Conservation (phyloP, 2,329 filamentous ascomycete species). For the Chaetomium olivaceum region DNA sequence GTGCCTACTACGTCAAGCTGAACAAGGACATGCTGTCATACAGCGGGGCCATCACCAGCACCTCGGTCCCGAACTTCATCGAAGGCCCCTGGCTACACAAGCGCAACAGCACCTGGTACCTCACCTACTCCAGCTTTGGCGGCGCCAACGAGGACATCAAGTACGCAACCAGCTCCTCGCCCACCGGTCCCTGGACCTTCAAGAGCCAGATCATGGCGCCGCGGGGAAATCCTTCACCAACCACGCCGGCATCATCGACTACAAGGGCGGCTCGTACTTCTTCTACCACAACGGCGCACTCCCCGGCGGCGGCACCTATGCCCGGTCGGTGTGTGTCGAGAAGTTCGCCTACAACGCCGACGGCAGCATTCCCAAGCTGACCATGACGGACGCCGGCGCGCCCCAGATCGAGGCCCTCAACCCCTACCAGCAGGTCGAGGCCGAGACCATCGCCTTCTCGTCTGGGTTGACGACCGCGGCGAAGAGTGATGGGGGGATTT, state of each 20-base stretch:
- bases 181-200: conserved; percentile 1
- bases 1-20: background rate
- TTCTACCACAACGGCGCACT: conserved; percentile 12
- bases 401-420: conserved; percentile 1
- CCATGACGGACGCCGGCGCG: conserved; percentile 1
- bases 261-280: background rate
- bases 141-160: conserved; percentile 3
- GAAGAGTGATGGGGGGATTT: background rate
- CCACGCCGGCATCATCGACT: conserved; percentile 11
- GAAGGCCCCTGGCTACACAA: conserved; percentile 10
- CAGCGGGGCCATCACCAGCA: background rate
- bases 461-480: background rate
- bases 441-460: conserved; percentile 7
- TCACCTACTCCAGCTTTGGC: background rate
- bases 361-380: background rate
- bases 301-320: conserved; percentile 1
- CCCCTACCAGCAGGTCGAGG: conserved; percentile 4
- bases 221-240: conserved; percentile 4
- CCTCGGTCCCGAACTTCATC: background rate
- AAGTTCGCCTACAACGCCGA: background rate
- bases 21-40: conserved; percentile 11
- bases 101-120: conserved; percentile 1
- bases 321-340: conserved; percentile 1
- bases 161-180: background rate
- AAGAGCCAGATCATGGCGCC: conserved; percentile 1